Conservation (phyloP, 768 basidiomycete genomes). For the Lentinula edodes region DNA sequence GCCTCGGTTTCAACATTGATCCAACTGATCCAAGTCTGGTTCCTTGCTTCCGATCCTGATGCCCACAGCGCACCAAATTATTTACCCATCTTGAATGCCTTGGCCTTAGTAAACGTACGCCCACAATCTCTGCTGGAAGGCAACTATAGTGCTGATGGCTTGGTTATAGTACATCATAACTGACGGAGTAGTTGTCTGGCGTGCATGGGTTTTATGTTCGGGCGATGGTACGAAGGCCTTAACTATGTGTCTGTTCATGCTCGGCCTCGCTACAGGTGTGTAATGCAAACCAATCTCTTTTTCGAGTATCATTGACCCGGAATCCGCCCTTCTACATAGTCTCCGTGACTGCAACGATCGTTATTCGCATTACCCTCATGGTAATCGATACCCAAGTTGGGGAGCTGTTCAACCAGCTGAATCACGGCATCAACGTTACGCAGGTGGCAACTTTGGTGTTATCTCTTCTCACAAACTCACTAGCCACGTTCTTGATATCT, state of each 20-base stretch:
- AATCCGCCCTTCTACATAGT: no score
- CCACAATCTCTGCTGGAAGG: neutral
- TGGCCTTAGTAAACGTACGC: neutral
- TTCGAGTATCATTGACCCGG: neutral
- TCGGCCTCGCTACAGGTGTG: neutral
- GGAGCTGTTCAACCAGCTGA: neutral
- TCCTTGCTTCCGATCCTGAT: neutral
- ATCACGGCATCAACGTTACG: slow-evolving; percentile 7
- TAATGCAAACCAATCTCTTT: neutral
- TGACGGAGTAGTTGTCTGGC: slow-evolving; percentile 6
- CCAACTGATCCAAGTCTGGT: slow-evolving; percentile 1
- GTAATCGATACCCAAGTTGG: neutral
- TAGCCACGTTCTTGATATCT: no score
- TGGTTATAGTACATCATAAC: slow-evolving; percentile 4
- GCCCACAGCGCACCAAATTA: neutral
- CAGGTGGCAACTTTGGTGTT: slow-evolving; percentile 7
- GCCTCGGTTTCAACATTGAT: neutral
- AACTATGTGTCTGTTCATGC: neutral
- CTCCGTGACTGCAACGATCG: neutral
- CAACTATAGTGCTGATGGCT: neutral
- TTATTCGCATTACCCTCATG: neutral
- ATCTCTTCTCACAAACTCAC: no score
- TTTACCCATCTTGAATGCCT: slow-evolving; percentile 1
- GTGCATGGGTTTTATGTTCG: slow-evolving; percentile 5
- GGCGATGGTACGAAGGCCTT: neutral